Evolutionary conservation across 2,329 filamentous ascomycete species (phyloP).

Genomic region (Neurospora crassa): DNA sequence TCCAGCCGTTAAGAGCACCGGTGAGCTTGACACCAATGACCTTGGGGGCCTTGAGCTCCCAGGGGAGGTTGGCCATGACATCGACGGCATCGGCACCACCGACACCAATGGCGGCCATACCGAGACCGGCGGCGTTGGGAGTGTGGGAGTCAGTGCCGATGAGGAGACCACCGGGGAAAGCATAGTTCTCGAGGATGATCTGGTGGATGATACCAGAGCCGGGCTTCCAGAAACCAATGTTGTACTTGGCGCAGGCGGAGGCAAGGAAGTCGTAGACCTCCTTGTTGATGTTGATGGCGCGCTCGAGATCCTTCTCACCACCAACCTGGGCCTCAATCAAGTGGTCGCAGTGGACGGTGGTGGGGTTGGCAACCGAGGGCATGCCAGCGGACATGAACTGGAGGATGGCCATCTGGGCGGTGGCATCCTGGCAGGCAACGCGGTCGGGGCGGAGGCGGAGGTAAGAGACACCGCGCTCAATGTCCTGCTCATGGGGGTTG

Average conservation of each 20-base stretch:
- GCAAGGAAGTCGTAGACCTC: conserved; percentile 98
- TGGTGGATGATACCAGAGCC: conserved; percentile 99
- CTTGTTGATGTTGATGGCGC: conserved; percentile 92
- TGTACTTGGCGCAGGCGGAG: conserved; percentile 93
- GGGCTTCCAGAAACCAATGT: conserved; percentile 99
- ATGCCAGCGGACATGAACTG: conserved; percentile 99
- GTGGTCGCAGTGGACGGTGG: conserved; percentile 97
- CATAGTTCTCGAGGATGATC: conserved; percentile 97
- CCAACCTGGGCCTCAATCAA: conserved; percentile 96
- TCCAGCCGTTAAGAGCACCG: conserved; percentile 82
- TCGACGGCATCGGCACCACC: conserved; percentile 98
- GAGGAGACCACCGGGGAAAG: conserved; percentile 94
- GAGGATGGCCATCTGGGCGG: conserved; percentile 97
- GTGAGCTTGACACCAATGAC: conserved; percentile 94
- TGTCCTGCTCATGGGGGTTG: conserved; percentile 91
- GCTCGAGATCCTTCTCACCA: conserved; percentile 84
- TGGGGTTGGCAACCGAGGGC: conserved; percentile 87
- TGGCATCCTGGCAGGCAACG: conserved; percentile 98
- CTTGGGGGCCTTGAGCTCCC: conserved; percentile 98
- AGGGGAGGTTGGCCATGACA: conserved; percentile 93
- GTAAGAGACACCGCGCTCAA: conserved; percentile 91
- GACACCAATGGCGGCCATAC: conserved; percentile 90
- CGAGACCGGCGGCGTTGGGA: conserved; percentile 91
- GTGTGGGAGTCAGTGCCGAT: conserved; percentile 98
- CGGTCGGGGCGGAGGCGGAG: conserved; percentile 94